These are phyloP conservation scores for Penicillium canariense DNA, from an alignment of 495 filamentous ascomycete species.

Conservation along the genomic window DNA sequence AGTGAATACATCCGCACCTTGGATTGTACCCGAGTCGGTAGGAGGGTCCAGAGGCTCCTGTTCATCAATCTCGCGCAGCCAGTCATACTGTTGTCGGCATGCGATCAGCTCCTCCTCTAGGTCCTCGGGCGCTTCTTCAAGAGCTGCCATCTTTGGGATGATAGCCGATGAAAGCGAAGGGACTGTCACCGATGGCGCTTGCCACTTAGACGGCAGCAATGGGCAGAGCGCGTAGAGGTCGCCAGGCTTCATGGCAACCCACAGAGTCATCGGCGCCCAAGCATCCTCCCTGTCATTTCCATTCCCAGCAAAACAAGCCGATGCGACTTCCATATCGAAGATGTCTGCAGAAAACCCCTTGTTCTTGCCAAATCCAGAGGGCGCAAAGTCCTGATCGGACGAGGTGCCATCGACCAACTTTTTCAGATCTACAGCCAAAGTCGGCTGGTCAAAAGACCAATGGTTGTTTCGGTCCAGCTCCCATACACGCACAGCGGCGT, in stretches of 20 bases:
- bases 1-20: slow-evolving; percentile 65
- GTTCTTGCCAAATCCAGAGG: slow-evolving; percentile 64
- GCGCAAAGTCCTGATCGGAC: slow-evolving; percentile 71
- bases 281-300: slow-evolving; percentile 63
- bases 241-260: slow-evolving; percentile 84
- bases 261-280: slow-evolving; percentile 89
- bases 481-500: slow-evolving; percentile 84
- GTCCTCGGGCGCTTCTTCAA: slow-evolving; percentile 57
- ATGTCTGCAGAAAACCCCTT: slow-evolving; percentile 81
- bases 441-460: slow-evolving; percentile 80
- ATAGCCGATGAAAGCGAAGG: slow-evolving; percentile 75
- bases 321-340: slow-evolving; percentile 83
- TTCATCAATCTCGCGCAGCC: slow-evolving; percentile 77
- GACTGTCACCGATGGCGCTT: slow-evolving; percentile 69
- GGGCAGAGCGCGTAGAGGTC: slow-evolving; percentile 92
- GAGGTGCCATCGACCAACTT: slow-evolving; percentile 77
- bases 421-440: slow-evolving; percentile 75
- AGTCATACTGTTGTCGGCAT: slow-evolving; percentile 68
- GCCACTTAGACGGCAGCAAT: slow-evolving; percentile 77
- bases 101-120: slow-evolving; percentile 49
- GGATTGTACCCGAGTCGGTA: slow-evolving; percentile 25
- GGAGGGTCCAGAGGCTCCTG: slow-evolving; percentile 58
- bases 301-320: slow-evolving; percentile 75
- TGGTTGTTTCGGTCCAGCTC: slow-evolving; percentile 75
- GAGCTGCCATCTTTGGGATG: slow-evolving; percentile 59